phyloP scores from a whole-genome alignment of 306 rosid species.

The Trifolium fragiferum region DNA sequence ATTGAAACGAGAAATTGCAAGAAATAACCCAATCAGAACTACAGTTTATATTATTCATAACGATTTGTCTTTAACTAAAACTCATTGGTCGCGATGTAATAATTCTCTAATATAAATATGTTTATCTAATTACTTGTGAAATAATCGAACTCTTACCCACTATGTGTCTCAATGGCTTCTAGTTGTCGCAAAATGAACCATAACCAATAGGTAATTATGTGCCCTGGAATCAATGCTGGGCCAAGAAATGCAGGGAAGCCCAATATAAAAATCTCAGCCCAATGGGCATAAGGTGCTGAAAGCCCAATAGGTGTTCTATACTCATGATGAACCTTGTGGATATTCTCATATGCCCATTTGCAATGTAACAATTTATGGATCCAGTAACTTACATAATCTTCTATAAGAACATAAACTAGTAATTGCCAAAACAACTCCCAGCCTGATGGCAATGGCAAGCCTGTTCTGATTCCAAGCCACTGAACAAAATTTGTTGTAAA shows the following conservation, averaged over 20 bases:
- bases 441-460: slow-evolving; percentile 76
- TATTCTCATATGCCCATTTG: slow-evolving; percentile 80
- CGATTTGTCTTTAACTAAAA: too few species aligned
- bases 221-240: slow-evolving; percentile 85
- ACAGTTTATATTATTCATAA: too few species aligned
- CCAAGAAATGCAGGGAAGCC: slow-evolving; percentile 85
- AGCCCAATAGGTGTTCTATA: slow-evolving; percentile 75
- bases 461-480: slow-evolving; percentile 77
- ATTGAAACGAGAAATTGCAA: too few species aligned
- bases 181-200: slow-evolving; percentile 82
- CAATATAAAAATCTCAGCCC: slow-evolving; percentile 81
- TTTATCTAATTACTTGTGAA: neutral
- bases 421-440: slow-evolving; percentile 73
- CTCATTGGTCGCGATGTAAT: too few species aligned
- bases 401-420: slow-evolving; percentile 69
- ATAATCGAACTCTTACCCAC: slow-evolving; percentile 45
- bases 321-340: slow-evolving; percentile 84
- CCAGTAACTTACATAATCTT: slow-evolving; percentile 83
- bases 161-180: slow-evolving; percentile 86
- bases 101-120: too few species aligned
- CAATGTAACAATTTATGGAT: slow-evolving; percentile 76
- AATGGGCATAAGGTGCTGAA: slow-evolving; percentile 88
- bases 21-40: too few species aligned
- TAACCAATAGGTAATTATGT: slow-evolving; percentile 78
- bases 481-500: slow-evolving; percentile 22